phyloP scores from a whole-genome alignment of 805 yeast species.

The Candida nonsorbophila region DNA sequence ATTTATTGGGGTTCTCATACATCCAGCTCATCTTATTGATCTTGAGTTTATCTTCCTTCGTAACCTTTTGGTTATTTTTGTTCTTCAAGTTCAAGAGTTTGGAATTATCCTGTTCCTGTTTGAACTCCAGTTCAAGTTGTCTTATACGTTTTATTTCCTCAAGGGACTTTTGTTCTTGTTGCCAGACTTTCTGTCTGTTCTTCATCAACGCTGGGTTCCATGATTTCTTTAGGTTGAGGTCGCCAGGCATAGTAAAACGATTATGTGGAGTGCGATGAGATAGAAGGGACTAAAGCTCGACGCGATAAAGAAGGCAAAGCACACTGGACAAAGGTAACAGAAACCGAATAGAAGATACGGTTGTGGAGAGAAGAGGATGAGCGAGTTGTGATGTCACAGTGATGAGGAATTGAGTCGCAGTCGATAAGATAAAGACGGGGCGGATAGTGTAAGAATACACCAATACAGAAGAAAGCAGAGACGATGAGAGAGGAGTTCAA shows the following conservation, averaged over 20 bases:
- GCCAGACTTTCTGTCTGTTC: conserved; percentile 83
- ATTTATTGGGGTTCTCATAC: conserved; percentile 65
- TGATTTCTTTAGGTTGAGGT: conserved; percentile 84
- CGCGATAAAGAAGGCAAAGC: neutral
- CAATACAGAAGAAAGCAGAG: too few species aligned
- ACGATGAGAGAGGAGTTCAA: too few species aligned
- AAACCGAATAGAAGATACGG: too few species aligned
- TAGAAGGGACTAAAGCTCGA: neutral
- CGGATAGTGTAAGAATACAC: too few species aligned
- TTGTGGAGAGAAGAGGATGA: too few species aligned
- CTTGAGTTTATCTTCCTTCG: conserved; percentile 26
- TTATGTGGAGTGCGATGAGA: conserved; percentile 1
- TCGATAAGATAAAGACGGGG: too few species aligned
- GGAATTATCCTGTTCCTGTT: conserved; percentile 54
- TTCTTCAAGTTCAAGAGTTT: conserved; percentile 47
- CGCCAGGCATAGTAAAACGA: conserved; percentile 52
- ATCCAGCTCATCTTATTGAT: conserved; percentile 73
- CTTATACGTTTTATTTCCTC: conserved; percentile 63
- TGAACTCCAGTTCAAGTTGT: conserved; percentile 59
- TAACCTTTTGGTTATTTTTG: conserved; percentile 19
- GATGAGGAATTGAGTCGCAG: too few species aligned
- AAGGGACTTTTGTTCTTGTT: conserved; percentile 69
- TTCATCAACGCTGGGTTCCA: conserved; percentile 91
- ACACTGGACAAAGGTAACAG: neutral
- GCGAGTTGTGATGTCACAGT: too few species aligned